A percentile compares a stretch with the other conserved stretches of the same genome.
Conservation (phyloP, 2,329 filamentous ascomycete species). For the Xylaria sp. region DNA sequence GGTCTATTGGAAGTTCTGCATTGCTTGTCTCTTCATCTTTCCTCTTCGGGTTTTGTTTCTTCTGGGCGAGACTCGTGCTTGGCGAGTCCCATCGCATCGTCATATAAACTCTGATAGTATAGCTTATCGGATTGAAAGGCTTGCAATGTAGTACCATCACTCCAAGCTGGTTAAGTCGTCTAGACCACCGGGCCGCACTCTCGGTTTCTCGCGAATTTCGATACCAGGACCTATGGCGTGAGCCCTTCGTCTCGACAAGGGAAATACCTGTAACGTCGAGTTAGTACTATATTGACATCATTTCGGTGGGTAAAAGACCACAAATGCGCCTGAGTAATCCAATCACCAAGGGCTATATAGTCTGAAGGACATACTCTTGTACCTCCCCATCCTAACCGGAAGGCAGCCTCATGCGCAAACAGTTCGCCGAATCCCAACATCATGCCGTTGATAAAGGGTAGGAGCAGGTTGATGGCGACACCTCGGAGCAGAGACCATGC, state of each 20-base stretch:
- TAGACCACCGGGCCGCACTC: constrained; percentile 65
- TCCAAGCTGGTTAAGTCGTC: constrained; percentile 76
- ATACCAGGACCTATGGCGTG: constrained; percentile 83
- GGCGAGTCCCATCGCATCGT: not conserved
- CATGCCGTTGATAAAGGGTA: constrained; percentile 96
- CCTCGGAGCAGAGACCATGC: constrained; percentile 87
- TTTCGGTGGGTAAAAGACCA: not conserved
- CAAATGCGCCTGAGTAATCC: not conserved
- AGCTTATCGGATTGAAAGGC: not conserved
- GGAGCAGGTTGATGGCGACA: constrained; percentile 91
- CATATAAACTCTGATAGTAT: constrained; percentile 8
- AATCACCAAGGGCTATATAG: not conserved
- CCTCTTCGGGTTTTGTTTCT: not conserved
- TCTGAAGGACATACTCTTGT: constrained; percentile 78
- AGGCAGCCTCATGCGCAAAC: constrained; percentile 95
- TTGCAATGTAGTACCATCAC: constrained; percentile 52
- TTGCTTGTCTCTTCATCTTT: not conserved
- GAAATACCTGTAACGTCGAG: constrained; percentile 63
- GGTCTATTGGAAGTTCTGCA: not conserved
- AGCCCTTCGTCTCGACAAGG: constrained; percentile 67
- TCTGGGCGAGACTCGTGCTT: not conserved
- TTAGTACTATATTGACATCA: constrained; percentile 12
- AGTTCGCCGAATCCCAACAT: constrained; percentile 98
- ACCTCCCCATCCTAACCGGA: constrained; percentile 89
- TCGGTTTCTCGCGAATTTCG: constrained; percentile 76